These are phyloP conservation scores for Cercospora sp. DNA, from an alignment of 2,329 filamentous ascomycete species.

Conservation along the genomic window DNA sequence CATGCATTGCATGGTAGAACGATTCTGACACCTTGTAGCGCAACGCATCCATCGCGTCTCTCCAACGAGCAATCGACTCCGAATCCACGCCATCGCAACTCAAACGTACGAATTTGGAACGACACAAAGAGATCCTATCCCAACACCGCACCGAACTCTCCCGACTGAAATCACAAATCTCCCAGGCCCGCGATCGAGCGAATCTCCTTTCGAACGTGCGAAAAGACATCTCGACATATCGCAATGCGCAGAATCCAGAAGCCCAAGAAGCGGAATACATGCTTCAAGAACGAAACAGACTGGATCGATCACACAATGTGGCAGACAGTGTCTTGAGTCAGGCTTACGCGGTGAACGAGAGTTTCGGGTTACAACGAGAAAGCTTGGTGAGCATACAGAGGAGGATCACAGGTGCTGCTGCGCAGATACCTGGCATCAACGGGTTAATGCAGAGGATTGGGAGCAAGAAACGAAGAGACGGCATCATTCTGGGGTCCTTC, in stretches of 20 bases:
- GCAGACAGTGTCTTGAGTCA: conserved; percentile 89
- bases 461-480: conserved; percentile 90
- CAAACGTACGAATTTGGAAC: conserved; percentile 94
- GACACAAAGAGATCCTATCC: conserved; percentile 84
- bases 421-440: conserved; percentile 91
- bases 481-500: conserved; percentile 86
- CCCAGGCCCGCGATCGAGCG: conserved; percentile 77
- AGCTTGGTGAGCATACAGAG: conserved; percentile 85
- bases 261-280: conserved; percentile 94
- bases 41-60: conserved; percentile 76
- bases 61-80: conserved; percentile 86
- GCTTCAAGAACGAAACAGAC: conserved; percentile 79
- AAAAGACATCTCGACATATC: conserved; percentile 88
- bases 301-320: conserved; percentile 88
- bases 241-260: conserved; percentile 67
- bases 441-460: conserved; percentile 89
- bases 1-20: background rate
- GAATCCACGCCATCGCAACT: conserved; percentile 88
- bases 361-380: conserved; percentile 82
- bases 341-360: conserved; percentile 95
- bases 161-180: conserved; percentile 71
- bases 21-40: conserved; percentile 56
- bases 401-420: conserved; percentile 83
- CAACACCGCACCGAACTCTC: conserved; percentile 82
- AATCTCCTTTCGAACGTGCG: conserved; percentile 90